phyloP scores from a whole-genome alignment of 176 grass and related monocot genomes.

The Metroxylon sagu region DNA sequence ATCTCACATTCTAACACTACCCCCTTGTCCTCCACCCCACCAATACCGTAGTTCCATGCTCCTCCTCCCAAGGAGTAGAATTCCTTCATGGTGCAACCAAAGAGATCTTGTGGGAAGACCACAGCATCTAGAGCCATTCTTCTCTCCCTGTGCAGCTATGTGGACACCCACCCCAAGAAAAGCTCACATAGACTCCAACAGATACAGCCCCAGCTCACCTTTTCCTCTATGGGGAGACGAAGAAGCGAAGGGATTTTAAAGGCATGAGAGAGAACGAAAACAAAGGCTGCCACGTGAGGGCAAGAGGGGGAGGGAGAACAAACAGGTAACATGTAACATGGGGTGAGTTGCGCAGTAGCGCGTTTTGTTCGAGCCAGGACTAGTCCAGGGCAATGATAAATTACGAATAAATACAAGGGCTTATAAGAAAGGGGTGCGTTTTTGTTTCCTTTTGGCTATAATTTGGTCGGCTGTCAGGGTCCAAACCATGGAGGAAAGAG shows the following conservation, averaged over 20 bases:
- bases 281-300: neutral
- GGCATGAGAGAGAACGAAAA: too few species aligned
- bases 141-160: neutral
- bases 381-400: too few species aligned
- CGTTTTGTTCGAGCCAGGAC: too few species aligned
- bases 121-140: constrained; percentile 2
- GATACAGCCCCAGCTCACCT: too few species aligned
- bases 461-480: constrained; percentile 37
- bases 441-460: constrained; percentile 43
- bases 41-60: neutral
- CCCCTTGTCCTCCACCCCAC: neutral
- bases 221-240: neutral
- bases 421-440: constrained; percentile 12
- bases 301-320: constrained; percentile 14
- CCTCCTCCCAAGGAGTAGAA: neutral
- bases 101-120: neutral
- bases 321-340: constrained; percentile 18
- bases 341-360: constrained; percentile 25
- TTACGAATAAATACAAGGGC: too few species aligned
- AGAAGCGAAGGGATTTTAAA: neutral
- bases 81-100: constrained; percentile 8
- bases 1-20: neutral
- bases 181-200: constrained; percentile 3
- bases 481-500: too few species aligned
- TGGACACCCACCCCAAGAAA: constrained; percentile 1